Percentiles rank a stretch among this genome's conserved stretches.
Evolutionary conservation across 1,139 yeast species (phyloP).

Genomic region (Candida sanyaensis): DNA sequence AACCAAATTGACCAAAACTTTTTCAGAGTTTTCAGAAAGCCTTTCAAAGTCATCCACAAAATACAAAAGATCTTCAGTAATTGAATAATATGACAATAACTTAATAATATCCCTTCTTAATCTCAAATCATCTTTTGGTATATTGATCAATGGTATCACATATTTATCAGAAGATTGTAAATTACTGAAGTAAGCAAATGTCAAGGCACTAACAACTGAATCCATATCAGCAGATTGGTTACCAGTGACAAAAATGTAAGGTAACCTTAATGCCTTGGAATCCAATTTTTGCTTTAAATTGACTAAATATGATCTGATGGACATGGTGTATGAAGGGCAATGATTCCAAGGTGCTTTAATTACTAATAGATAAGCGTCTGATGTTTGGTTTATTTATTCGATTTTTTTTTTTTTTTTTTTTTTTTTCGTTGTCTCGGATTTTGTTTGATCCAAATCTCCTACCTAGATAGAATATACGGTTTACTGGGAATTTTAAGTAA

Average conservation of each 20-base stretch:
- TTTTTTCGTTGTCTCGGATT: too few species aligned
- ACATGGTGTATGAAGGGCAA: conserved; percentile 15
- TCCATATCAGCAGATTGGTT: conserved; percentile 88
- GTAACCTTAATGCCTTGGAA: conserved; percentile 15
- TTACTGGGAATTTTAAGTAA: too few species aligned
- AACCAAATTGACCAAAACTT: conserved; percentile 57
- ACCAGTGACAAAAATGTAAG: conserved; percentile 64
- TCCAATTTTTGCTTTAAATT: conserved; percentile 22
- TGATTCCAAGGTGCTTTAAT: too few species aligned
- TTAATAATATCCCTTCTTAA: conserved; percentile 71
- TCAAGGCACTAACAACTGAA: conserved; percentile 74
- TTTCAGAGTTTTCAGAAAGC: conserved; percentile 16
- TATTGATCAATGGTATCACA: conserved; percentile 70
- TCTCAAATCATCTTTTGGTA: conserved; percentile 62
- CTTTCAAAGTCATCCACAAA: conserved; percentile 64
- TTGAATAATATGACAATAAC: conserved; percentile 50
- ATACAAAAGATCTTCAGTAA: conserved; percentile 52
- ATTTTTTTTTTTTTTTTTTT: too few species aligned
- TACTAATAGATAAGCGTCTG: too few species aligned
- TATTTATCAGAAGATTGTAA: conserved; percentile 17
- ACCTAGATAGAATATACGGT: too few species aligned
- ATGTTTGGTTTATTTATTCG: too few species aligned
- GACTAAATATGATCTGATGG: conserved; percentile 24
- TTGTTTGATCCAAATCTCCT: too few species aligned
- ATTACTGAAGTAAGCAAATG: conserved; percentile 60